phyloP scores from a whole-genome alignment of 2,329 filamentous ascomycete species.

The Paecilomyces niveus region DNA sequence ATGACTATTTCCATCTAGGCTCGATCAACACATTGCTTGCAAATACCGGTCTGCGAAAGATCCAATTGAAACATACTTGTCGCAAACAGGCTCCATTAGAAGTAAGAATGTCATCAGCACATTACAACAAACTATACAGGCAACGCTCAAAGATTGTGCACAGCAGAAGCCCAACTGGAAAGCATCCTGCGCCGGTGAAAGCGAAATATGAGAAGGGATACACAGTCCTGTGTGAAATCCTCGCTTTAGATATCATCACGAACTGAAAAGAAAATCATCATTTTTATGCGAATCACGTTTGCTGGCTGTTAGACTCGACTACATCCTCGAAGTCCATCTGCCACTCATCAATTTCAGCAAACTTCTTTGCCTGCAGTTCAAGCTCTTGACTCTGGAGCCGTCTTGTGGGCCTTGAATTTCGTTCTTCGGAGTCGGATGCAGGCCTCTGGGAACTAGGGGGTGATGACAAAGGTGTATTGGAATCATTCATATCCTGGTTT shows the following conservation, averaged over 20 bases:
- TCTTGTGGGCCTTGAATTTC: conserved; percentile 5
- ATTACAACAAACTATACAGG: not conserved
- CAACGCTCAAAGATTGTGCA: not conserved
- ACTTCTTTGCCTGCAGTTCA: conserved; percentile 27
- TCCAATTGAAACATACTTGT: too few relatives aligned
- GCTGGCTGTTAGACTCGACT: conserved; percentile 16
- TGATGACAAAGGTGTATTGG: conserved; percentile 23
- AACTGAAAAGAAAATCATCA: not conserved
- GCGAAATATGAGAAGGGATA: not conserved
- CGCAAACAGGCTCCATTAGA: not conserved
- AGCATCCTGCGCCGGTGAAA: not conserved
- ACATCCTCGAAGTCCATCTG: conserved; percentile 39
- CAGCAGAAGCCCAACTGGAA: not conserved
- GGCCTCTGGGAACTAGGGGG: conserved; percentile 22
- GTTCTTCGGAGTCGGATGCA: conserved; percentile 14
- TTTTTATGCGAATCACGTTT: not conserved
- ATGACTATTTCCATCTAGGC: too few relatives aligned
- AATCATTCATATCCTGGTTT: conserved; percentile 23
- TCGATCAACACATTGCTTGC: too few relatives aligned
- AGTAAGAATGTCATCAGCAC: not conserved
- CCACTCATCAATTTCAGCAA: conserved; percentile 37
- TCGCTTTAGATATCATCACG: not conserved
- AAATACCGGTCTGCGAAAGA: too few relatives aligned
- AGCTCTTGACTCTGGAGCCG: conserved; percentile 30
- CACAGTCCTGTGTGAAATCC: not conserved